phyloP scores from a whole-genome alignment of 1,284 basidiomycete genomes.

The Tetrapyrgos nigripes region DNA sequence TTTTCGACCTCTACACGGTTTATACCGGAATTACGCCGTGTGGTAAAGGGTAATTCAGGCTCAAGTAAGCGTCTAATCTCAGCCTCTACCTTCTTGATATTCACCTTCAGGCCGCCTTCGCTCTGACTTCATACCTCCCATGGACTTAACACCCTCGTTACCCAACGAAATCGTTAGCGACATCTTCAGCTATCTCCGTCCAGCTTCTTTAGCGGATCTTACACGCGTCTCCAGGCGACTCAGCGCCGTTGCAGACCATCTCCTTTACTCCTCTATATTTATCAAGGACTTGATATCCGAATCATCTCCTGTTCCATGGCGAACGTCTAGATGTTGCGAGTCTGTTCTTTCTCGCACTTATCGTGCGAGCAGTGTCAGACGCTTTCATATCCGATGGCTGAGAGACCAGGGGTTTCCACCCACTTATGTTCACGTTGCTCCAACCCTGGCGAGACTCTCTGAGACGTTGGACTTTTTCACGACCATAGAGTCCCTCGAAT shows the following conservation, averaged over 20 bases:
- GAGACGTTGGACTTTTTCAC: conserved; percentile 44
- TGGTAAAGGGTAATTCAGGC: conserved; percentile 8
- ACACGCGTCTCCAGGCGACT: conserved; percentile 55
- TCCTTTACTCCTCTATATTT: conserved; percentile 59
- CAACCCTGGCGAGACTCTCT: conserved; percentile 33
- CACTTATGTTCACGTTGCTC: conserved; percentile 36
- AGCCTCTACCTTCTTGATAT: conserved; percentile 2
- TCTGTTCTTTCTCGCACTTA: conserved; percentile 54
- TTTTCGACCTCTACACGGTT: background rate
- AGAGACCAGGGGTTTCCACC: conserved; percentile 33
- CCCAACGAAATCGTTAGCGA: conserved; percentile 65
- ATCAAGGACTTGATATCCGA: conserved; percentile 55
- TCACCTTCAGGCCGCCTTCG: background rate
- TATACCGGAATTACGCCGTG: conserved; percentile 14
- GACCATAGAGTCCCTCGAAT: conserved; percentile 59
- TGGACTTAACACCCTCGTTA: conserved; percentile 29
- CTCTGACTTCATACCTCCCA: background rate
- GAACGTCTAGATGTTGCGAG: conserved; percentile 56
- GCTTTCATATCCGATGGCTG: conserved; percentile 62
- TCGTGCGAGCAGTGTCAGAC: conserved; percentile 51
- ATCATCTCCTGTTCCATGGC: conserved; percentile 46
- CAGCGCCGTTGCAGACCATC: conserved; percentile 60
- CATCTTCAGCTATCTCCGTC: conserved; percentile 54
- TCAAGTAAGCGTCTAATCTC: conserved; percentile 1
- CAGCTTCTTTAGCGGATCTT: conserved; percentile 45